These are phyloP conservation scores for Monascus ruber DNA, from an alignment of 2,329 filamentous ascomycete genomes.

Conservation along the genomic window DNA sequence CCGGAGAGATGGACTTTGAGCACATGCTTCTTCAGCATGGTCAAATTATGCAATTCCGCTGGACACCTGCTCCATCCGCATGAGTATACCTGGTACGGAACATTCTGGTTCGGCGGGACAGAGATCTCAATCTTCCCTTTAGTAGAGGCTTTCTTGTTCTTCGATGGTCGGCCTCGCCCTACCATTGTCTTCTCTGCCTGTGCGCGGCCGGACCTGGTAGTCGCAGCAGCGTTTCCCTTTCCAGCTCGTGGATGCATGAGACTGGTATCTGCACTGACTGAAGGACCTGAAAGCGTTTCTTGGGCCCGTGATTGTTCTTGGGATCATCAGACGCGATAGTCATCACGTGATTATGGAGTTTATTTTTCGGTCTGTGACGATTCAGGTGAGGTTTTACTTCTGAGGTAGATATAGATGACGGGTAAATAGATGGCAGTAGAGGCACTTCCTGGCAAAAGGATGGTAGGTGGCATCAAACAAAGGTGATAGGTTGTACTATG, in stretches of 20 bases:
- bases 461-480: no score
- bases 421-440: no score
- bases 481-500: no score
- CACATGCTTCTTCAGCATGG: slow-evolving; percentile 48
- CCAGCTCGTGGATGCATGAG: not conserved
- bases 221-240: not conserved
- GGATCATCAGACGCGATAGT: not conserved
- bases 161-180: no score
- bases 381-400: no score
- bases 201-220: not conserved
- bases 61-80: slow-evolving; percentile 49
- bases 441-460: no score
- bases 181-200: not conserved
- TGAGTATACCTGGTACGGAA: slow-evolving; percentile 34
- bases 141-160: no score
- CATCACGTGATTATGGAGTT: no score
- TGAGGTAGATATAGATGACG: no score
- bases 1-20: slow-evolving; percentile 40
- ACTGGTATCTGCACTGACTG: not conserved
- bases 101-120: not conserved
- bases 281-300: not conserved
- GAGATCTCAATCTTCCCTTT: no score
- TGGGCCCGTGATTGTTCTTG: not conserved
- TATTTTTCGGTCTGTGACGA: no score
- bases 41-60: slow-evolving; percentile 50